These are phyloP conservation scores for Penicillium flavigenum DNA, from an alignment of 495 filamentous ascomycete genomes.

Conservation along the genomic window DNA sequence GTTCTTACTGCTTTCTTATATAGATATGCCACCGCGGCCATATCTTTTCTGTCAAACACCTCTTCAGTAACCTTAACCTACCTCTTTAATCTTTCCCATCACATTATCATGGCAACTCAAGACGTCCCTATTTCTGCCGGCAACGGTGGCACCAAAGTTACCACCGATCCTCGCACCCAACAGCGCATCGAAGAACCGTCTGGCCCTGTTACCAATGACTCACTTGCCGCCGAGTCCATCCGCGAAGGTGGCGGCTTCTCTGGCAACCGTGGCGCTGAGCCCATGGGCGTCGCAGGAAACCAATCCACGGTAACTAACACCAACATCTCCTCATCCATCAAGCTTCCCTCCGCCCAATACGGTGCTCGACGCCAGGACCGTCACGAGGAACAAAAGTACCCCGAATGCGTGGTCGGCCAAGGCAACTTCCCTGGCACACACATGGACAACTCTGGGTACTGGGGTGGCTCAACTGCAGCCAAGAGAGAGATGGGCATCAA, in stretches of 20 bases:
- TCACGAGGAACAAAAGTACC: conserved; percentile 47
- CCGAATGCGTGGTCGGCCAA: conserved; percentile 50
- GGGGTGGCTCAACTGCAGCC: conserved; percentile 42
- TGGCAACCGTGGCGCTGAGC: conserved; percentile 50
- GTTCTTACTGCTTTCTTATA: conserved; percentile 21
- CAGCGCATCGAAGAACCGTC: conserved; percentile 52
- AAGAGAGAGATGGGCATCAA: conserved; percentile 39
- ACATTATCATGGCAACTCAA: conserved; percentile 49
- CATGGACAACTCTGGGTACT: conserved; percentile 39
- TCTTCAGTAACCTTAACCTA: background rate
- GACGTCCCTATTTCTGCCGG: conserved; percentile 43
- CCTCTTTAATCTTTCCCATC: background rate
- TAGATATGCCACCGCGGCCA: conserved; percentile 17
- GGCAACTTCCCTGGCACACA: conserved; percentile 50
- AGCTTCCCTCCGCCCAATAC: conserved; percentile 50
- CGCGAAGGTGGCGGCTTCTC: conserved; percentile 52
- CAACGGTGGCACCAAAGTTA: conserved; percentile 47
- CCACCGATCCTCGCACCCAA: conserved; percentile 48
- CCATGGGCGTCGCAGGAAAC: conserved; percentile 45
- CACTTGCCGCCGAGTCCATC: conserved; percentile 63
- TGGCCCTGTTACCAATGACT: conserved; percentile 60
- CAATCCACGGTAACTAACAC: conserved; percentile 57
- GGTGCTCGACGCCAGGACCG: conserved; percentile 49
- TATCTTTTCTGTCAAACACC: background rate
- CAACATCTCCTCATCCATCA: conserved; percentile 52